Percentiles rank a stretch among this genome's conserved stretches.
Evolutionary conservation across 257 asterid genomes (phyloP).

Genomic region (Solanum sejunctum): DNA sequence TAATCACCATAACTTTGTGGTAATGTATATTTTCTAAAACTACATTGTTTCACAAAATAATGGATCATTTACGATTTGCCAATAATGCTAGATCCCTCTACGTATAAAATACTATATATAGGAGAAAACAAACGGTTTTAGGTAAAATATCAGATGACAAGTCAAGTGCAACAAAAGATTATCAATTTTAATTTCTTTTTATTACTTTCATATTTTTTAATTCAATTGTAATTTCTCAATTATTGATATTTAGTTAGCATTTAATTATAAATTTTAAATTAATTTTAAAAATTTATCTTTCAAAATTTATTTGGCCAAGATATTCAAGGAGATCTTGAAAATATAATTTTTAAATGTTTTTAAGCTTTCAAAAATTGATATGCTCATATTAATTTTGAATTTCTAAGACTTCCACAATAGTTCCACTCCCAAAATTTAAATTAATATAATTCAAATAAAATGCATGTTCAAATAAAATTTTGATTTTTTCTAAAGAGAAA

Average conservation of each 20-base stretch:
- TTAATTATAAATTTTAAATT: neutral
- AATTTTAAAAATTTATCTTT: neutral
- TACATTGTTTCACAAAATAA: neutral
- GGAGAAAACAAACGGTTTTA: too few species aligned
- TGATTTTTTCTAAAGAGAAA: neutral
- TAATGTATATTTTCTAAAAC: neutral
- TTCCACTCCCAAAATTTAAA: fast-evolving
- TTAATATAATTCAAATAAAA: neutral
- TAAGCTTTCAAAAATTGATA: neutral
- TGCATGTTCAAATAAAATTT: neutral
- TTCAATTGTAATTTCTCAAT: neutral
- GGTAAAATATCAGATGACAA: neutral
- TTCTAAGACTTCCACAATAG: neutral
- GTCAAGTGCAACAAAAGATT: neutral
- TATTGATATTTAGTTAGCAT: neutral
- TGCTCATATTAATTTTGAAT: neutral
- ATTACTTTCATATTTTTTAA: neutral
- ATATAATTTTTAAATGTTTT: neutral
- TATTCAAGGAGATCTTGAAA: neutral
- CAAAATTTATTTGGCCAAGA: neutral
- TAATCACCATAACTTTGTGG: neutral
- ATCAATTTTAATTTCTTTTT: neutral
- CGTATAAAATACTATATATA: too few species aligned
- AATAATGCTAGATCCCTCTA: too few species aligned
- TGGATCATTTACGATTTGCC: neutral